These are phyloP conservation scores for Jatropha multifida DNA, from an alignment of 441 rosid genomes.

Conservation along the genomic window DNA sequence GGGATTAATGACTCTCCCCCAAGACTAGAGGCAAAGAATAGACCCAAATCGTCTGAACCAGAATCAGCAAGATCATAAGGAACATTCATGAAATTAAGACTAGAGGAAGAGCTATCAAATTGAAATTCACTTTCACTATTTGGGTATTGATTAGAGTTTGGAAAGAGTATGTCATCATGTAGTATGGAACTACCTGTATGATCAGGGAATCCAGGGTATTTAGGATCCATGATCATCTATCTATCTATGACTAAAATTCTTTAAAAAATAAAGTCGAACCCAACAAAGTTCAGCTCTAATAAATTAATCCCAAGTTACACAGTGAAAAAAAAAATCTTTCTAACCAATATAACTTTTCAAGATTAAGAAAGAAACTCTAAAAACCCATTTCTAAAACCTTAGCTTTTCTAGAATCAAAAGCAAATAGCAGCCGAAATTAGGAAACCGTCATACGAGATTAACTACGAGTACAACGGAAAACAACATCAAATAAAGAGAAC, in stretches of 20 bases:
- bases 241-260: background rate
- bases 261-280: slow-evolving; percentile 10
- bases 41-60: slow-evolving; percentile 22
- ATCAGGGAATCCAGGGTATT: slow-evolving; percentile 32
- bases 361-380: background rate
- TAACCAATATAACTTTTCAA: background rate
- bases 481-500: background rate
- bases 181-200: slow-evolving; percentile 26
- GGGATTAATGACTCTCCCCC: slow-evolving; percentile 20
- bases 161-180: slow-evolving; percentile 30
- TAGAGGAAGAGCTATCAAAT: slow-evolving; percentile 34
- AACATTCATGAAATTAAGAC: slow-evolving; percentile 28
- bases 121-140: slow-evolving; percentile 27
- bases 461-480: background rate
- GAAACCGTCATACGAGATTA: background rate
- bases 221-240: slow-evolving; percentile 37
- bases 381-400: background rate
- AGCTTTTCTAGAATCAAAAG: too few relatives aligned
- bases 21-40: slow-evolving; percentile 23
- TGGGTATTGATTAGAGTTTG: slow-evolving; percentile 28
- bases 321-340: background rate
- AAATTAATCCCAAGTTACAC: background rate
- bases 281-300: background rate
- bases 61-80: slow-evolving; percentile 28
- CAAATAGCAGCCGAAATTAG: too few relatives aligned